Base-by-base conservation (phyloP, 2,329 filamentous ascomycete genomes). In the Helotiales sp. region DNA sequence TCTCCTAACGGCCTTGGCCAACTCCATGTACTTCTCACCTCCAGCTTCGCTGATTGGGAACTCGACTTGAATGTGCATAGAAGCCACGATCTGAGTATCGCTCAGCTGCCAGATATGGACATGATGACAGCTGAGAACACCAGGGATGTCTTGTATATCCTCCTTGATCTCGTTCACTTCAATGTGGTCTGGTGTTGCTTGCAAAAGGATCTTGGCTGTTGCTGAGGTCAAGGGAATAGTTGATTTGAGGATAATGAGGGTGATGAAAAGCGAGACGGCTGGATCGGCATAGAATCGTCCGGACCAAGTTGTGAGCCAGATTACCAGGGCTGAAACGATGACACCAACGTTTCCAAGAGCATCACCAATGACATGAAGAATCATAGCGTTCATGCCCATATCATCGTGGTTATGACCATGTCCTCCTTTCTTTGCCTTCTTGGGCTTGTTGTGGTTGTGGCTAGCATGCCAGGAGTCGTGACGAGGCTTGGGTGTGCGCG, bases 41-140 rank as follows among this genome's bases (percentile, higher is more conserved):
- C 88, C 88, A 66, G 92, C 85, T 49, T 89, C 90, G 70, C 92
- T 88, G 73, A 96, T 92, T 66, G 93, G 90, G 72, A 96, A 96
- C 47, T 87, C 86, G 22, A 99, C 89, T 72, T 96, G 91, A 44
- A 99, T 88, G 71, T 99, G 95, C 74, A 99, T 84, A 10, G 90
- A 95, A 12, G 95, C 93, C 34, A 99, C 89, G 31, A 96, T 81
- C 77, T 97, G 96, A 52, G 92, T 95, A 71, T 98, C 93, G 15
- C 90, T 96, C 31, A 99, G 83, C 74, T 98, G 93, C 95, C 95
- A 99, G 61, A 99, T 92, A 72, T 99, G 95, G 22, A 99, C 82
- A 72, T 99, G 93, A 75, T 99, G 95, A 70, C 92, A 96, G 71
- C 89, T 91, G 60, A 95, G 79, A 48, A 99, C 89, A 40, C 93